A percentile compares a stretch with the other conserved stretches of the same genome.
Conservation (phyloP, 2,329 filamentous ascomycete genomes). For the Furcasterigmium furcatum region DNA sequence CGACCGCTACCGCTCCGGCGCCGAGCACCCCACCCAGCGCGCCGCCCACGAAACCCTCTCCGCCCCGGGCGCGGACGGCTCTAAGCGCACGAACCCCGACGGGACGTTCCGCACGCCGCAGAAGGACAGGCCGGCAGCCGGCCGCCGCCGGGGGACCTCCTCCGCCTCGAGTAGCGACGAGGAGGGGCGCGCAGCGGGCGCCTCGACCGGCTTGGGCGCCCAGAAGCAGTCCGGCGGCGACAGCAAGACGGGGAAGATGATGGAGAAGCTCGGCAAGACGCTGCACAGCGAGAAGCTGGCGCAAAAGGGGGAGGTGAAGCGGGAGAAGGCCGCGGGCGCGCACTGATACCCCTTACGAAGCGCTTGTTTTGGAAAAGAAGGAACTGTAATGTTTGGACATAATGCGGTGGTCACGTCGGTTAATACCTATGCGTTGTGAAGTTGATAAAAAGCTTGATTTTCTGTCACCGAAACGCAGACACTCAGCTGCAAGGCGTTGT, state of each 20-base stretch:
- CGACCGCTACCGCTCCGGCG: slow-evolving; percentile 12
- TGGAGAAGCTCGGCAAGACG: slow-evolving; percentile 54
- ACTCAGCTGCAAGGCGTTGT: no score
- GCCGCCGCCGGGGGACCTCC: no score
- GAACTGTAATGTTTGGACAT: no score
- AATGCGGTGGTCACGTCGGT: no score
- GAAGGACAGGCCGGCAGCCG: not conserved
- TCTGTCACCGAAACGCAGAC: no score
- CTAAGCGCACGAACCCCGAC: slow-evolving; percentile 4
- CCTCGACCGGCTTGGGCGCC: no score
- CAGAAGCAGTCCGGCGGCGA: slow-evolving; percentile 21
- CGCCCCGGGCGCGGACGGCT: not conserved
- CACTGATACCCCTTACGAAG: not conserved
- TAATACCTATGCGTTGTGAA: no score
- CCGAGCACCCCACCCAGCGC: not conserved
- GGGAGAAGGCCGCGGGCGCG: slow-evolving; percentile 29
- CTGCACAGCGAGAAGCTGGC: slow-evolving; percentile 44
- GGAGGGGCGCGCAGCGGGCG: not conserved
- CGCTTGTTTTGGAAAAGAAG: no score
- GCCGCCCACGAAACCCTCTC: not conserved
- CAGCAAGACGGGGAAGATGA: slow-evolving; percentile 51
- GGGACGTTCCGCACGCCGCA: not conserved
- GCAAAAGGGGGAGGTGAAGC: slow-evolving; percentile 47
- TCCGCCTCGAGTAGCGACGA: slow-evolving; percentile 11
- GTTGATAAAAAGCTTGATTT: no score